Evolutionary conservation across 352 stramenopile genomes (phyloP), one percentile per base, ranked within the genome.

Genomic region (Peronospora tabacina): DNA sequence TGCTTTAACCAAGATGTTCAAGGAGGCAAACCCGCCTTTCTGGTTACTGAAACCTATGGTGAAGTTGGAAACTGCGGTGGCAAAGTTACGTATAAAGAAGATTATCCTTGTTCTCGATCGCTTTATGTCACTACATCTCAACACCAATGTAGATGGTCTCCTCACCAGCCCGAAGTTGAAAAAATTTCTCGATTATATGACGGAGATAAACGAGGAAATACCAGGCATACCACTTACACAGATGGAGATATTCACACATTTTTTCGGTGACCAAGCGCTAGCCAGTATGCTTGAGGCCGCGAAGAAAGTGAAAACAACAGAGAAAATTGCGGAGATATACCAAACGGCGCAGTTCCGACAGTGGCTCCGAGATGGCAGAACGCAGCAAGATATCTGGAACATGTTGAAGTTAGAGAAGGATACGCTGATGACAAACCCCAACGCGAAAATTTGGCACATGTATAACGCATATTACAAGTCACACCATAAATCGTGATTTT

Each of bases 41-140:
- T 2, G 3, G 4, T 4, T 22, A 4, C 2, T 22, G 20, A 4
- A 22, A 22, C 4, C 2, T 22, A 22, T 4, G 20, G 20, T 22
- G 20, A 22, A 13, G 28, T 15, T 55, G 10, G 37, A 55, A 30
- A 55, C 16, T 28, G 48, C 37, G 3, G 30, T 48, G 16, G 36
- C 7, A 2, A 22, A 22, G 20, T 22, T 30, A 9, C 9, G 2
- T 9, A 30, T 9, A 22, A 4, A 2, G 20, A 22, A 22, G 20
- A 22, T 6, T 6, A 10, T 7, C 26, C 26, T 10, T 30, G 6
- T 6, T 30, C 9, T 10, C 26, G 9, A 10, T 10, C 26, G 5
- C 10, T 41, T 50, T 26, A 50, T 33, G 19, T 13, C 17, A 9
- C 6, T 53, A 0, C 29, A 53, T 9, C 46, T 53, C n/a, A 16